Evolutionary conservation across 75 land plant species (phyloP).

Genomic region (Pinus tabuliformis): DNA sequence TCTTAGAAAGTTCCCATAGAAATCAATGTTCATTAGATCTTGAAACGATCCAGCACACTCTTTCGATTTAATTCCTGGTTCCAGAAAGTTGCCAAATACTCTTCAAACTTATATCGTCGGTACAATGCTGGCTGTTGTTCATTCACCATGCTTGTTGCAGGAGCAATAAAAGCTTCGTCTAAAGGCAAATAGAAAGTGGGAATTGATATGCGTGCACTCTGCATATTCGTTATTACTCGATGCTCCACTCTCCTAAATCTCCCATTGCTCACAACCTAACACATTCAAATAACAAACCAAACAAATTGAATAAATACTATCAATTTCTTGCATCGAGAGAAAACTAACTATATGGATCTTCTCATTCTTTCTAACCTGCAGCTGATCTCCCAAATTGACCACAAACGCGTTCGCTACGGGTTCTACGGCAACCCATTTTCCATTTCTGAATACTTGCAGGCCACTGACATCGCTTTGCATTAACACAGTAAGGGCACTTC

Average conservation of each 20-base stretch:
- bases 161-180: conserved; percentile 39
- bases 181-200: conserved; percentile 59
- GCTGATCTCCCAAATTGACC: not conserved
- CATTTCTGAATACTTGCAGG: conserved; percentile 36
- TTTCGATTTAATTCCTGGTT: no score
- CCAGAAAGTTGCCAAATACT: no score
- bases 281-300: no score
- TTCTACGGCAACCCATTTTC: conserved; percentile 33
- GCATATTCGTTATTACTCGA: conserved; percentile 32
- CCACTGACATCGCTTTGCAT: conserved; percentile 58
- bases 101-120: no score
- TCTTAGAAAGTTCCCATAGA: no score
- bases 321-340: no score
- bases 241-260: conserved; percentile 47
- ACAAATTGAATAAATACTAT: no score
- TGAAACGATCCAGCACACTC: no score
- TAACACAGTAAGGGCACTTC: conserved; percentile 47
- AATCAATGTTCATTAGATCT: no score
- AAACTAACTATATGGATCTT: no score
- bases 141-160: conserved; percentile 29
- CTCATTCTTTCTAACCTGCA: not conserved
- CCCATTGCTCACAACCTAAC: conserved; percentile 44
- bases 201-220: conserved; percentile 42
- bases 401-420: not conserved
- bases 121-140: not conserved